A percentile compares a stretch with the other conserved stretches of the same genome.
These are phyloP conservation scores for Beauveria asiatica DNA, from an alignment of 2,329 filamentous ascomycete genomes.

Conservation along the genomic window DNA sequence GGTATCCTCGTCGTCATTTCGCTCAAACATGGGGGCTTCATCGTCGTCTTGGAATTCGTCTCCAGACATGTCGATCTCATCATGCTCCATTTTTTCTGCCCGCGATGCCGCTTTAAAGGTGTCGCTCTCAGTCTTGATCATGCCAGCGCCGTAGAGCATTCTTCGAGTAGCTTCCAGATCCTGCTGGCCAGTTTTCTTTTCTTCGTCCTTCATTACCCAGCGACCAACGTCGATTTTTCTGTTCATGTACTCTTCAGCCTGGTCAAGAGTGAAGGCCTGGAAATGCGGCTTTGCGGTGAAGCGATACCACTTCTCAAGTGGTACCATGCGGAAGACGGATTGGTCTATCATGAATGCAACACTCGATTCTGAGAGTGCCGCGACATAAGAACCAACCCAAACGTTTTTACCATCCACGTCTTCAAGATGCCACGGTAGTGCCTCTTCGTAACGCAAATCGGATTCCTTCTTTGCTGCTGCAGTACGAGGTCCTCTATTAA, in stretches of 20 bases:
- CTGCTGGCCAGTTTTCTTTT: constrained; percentile 46
- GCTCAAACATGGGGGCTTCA: constrained; percentile 66
- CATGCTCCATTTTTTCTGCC: constrained; percentile 60
- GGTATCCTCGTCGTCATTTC: constrained; percentile 71
- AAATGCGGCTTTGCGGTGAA: constrained; percentile 76
- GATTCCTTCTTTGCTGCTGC: constrained; percentile 72
- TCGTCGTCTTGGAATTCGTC: constrained; percentile 85
- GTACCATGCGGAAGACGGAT: constrained; percentile 71
- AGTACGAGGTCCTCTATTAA: constrained; percentile 69
- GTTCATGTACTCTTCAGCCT: constrained; percentile 76
- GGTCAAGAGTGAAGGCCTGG: constrained; percentile 68
- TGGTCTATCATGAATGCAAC: constrained; percentile 68
- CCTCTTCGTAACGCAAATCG: constrained; percentile 82
- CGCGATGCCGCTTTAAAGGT: constrained; percentile 54
- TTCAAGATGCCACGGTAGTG: constrained; percentile 91
- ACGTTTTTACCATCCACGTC: constrained; percentile 93
- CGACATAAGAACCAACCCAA: constrained; percentile 88
- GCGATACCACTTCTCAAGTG: constrained; percentile 91
- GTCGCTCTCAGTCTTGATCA: constrained; percentile 59
- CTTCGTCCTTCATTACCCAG: constrained; percentile 68
- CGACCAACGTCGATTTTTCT: constrained; percentile 68
- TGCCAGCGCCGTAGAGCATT: constrained; percentile 43
- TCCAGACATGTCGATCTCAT: constrained; percentile 58
- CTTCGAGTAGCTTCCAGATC: constrained; percentile 53
- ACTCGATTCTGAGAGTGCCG: constrained; percentile 76